A percentile compares a stretch with the other conserved stretches of the same genome.
Conservation (phyloP, 1,284 basidiomycete species). For the Gomphus sp. region DNA sequence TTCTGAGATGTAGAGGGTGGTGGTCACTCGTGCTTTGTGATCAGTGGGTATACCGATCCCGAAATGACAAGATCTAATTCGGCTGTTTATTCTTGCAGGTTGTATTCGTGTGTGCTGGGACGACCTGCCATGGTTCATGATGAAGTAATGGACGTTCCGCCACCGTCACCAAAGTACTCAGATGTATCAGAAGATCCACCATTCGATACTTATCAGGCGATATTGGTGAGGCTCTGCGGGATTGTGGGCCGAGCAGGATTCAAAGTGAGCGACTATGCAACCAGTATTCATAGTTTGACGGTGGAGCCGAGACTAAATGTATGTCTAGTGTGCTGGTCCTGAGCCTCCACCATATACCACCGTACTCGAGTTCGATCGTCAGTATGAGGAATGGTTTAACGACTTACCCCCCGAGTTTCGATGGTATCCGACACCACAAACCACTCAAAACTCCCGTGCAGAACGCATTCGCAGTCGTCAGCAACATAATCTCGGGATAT, state of each 20-base stretch:
- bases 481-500: slow-evolving; percentile 17
- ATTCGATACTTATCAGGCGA: slow-evolving; percentile 26
- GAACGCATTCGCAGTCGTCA: slow-evolving; percentile 16
- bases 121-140: slow-evolving; percentile 34
- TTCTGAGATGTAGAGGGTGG: slow-evolving; percentile 37
- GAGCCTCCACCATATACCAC: slow-evolving; percentile 25
- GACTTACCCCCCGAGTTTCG: slow-evolving; percentile 16
- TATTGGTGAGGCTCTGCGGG: slow-evolving; percentile 29
- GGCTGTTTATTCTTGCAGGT: background rate
- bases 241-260: slow-evolving; percentile 33
- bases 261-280: slow-evolving; percentile 22
- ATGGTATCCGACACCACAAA: background rate
- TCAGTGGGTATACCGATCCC: slow-evolving; percentile 24
- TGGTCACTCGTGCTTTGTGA: slow-evolving; percentile 39
- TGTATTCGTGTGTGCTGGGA: slow-evolving; percentile 29
- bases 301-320: background rate
- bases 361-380: slow-evolving; percentile 33
- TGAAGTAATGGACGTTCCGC: slow-evolving; percentile 28
- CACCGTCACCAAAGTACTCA: slow-evolving; percentile 24
- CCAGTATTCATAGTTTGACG: background rate
- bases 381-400: slow-evolving; percentile 33
- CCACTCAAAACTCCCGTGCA: background rate
- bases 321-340: slow-evolving; percentile 30
- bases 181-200: slow-evolving; percentile 28
- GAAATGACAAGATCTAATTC: background rate